Percentiles rank a stretch among this genome's conserved stretches.
phyloP scores from a whole-genome alignment of 768 basidiomycete species.

The Pleurotus giganteus region DNA sequence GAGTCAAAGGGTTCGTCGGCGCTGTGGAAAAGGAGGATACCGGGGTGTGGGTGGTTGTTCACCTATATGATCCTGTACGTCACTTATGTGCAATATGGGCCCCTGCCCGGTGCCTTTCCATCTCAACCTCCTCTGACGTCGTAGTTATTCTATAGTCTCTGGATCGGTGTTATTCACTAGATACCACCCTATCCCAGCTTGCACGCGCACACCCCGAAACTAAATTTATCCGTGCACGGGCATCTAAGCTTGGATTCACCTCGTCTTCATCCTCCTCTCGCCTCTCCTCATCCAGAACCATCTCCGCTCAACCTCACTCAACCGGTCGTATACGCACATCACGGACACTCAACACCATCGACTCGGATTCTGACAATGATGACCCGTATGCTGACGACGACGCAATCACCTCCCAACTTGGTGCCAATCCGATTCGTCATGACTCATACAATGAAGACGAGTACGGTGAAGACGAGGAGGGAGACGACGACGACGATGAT shows the following conservation, averaged over 20 bases:
- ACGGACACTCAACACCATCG: slow-evolving; percentile 9
- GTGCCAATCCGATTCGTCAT: not conserved
- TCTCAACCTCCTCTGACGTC: no score
- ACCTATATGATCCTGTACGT: slow-evolving; percentile 79
- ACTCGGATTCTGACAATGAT: slow-evolving; percentile 19
- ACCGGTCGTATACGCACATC: slow-evolving; percentile 23
- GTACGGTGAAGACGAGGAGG: not conserved
- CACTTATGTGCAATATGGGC: not conserved
- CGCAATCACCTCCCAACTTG: not conserved
- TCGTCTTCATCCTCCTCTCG: no score
- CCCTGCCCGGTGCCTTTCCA: not conserved
- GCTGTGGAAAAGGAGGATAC: slow-evolving; percentile 73
- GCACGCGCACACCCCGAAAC: slow-evolving; percentile 69
- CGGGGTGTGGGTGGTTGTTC: slow-evolving; percentile 79
- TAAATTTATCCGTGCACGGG: slow-evolving; percentile 83
- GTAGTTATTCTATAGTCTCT: no score
- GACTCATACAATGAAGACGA: slow-evolving; percentile 1
- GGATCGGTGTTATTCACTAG: slow-evolving; percentile 70
- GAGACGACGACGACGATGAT: slow-evolving; percentile 11
- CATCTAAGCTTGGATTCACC: slow-evolving; percentile 73
- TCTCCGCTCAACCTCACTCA: not conserved
- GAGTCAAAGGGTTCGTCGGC: slow-evolving; percentile 64
- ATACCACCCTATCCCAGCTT: slow-evolving; percentile 63
- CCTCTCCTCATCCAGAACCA: not conserved
- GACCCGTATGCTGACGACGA: slow-evolving; percentile 41